These are phyloP conservation scores for Cystobasidium ongulense DNA, from an alignment of 768 basidiomycete genomes.

Conservation along the genomic window DNA sequence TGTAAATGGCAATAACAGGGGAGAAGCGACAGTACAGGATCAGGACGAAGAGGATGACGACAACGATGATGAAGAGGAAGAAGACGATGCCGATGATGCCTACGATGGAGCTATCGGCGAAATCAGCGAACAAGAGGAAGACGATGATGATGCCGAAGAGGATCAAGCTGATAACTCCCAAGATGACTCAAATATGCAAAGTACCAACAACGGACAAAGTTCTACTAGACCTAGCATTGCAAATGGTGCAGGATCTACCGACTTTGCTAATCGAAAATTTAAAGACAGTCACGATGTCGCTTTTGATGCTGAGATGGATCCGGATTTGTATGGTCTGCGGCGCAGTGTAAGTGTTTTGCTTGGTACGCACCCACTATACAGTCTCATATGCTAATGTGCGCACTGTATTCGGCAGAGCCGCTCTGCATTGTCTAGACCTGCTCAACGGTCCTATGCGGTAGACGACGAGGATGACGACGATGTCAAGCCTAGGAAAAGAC, in stretches of 20 bases:
- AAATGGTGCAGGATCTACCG: background rate
- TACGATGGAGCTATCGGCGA: background rate
- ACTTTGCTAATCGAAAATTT: background rate
- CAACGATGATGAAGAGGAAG: conserved; percentile 3
- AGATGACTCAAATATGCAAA: background rate
- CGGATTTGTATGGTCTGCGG: conserved; percentile 33
- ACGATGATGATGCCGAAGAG: conserved; percentile 23
- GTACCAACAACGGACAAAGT: background rate
- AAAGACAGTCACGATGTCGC: conserved; percentile 11
- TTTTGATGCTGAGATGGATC: conserved; percentile 27
- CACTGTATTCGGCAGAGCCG: background rate
- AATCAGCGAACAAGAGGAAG: background rate
- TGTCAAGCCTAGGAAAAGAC: conserved; percentile 5
- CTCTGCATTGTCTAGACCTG: background rate
- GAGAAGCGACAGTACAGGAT: background rate
- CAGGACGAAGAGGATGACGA: background rate
- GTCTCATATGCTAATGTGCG: background rate
- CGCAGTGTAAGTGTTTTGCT: conserved; percentile 21
- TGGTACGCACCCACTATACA: background rate
- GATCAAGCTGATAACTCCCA: background rate
- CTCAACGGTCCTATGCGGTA: conserved; percentile 6
- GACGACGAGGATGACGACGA: conserved; percentile 17
- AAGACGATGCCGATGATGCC: background rate
- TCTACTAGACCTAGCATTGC: background rate
- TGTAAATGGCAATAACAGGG: background rate